Percentiles rank a stretch among this genome's conserved stretches.
These are phyloP conservation scores for Mucor mucedo DNA, from an alignment of 371 early-diverging fungal genomes.

Conservation along the genomic window DNA sequence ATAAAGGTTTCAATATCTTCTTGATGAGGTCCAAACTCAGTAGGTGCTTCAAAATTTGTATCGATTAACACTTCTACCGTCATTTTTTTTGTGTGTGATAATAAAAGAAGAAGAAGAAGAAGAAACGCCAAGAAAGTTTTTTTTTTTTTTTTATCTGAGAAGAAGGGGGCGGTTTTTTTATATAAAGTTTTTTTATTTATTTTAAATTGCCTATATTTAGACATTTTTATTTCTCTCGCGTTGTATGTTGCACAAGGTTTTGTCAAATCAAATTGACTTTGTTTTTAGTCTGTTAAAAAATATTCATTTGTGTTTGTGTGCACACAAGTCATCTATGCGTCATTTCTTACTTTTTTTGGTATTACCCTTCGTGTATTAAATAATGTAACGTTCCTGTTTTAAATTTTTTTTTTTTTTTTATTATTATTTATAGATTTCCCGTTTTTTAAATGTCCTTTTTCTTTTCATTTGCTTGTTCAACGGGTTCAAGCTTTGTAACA, in stretches of 20 bases:
- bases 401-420: no score
- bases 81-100: slow-evolving; percentile 4
- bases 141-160: neutral
- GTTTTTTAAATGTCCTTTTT: slow-evolving; percentile 27
- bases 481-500: slow-evolving; percentile 29
- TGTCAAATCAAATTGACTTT: no score
- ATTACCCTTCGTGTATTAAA: no score
- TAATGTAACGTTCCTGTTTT: no score
- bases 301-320: no score
- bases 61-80: neutral
- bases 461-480: slow-evolving; percentile 19
- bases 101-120: slow-evolving; percentile 9
- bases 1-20: slow-evolving; percentile 29
- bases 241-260: no score
- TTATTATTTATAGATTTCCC: neutral
- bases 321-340: no score
- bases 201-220: slow-evolving; percentile 5
- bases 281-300: no score
- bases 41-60: neutral
- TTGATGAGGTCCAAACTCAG: slow-evolving; percentile 1
- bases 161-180: neutral
- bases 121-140: slow-evolving; percentile 5
- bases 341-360: no score
- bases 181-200: neutral
- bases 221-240: neutral